Evolutionary conservation across 2,329 filamentous ascomycete species (phyloP).

Genomic region (Apiospora pterosperma): DNA sequence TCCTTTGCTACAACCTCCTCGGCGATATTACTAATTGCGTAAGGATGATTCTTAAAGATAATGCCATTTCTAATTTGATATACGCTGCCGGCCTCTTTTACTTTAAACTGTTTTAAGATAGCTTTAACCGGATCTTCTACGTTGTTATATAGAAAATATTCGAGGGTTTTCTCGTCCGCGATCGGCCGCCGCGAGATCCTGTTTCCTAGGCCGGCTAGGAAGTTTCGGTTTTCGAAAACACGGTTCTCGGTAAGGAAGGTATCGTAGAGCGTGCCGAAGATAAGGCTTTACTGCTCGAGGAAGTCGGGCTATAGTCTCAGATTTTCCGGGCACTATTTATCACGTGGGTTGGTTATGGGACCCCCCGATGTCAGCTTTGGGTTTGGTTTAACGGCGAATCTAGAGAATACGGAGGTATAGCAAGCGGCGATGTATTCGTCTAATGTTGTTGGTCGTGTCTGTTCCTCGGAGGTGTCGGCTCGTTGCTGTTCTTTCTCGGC

Average conservation of each 20-base stretch:
- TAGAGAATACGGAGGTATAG: too few relatives aligned
- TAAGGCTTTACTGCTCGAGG: slow-evolving; percentile 18
- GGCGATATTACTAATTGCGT: slow-evolving; percentile 21
- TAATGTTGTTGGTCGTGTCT: too few relatives aligned
- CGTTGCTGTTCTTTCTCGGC: too few relatives aligned
- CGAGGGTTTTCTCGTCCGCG: slow-evolving; percentile 25
- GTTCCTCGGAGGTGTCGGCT: too few relatives aligned
- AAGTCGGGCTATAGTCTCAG: slow-evolving; percentile 28
- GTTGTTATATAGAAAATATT: slow-evolving; percentile 24
- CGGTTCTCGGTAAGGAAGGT: slow-evolving; percentile 16
- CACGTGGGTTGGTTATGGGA: slow-evolving; percentile 24
- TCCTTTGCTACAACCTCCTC: slow-evolving; percentile 12
- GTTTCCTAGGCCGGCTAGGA: slow-evolving; percentile 19
- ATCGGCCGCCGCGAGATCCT: slow-evolving; percentile 15
- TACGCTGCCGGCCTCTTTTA: slow-evolving; percentile 11
- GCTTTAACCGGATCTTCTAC: slow-evolving; percentile 26
- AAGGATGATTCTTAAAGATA: slow-evolving; percentile 28
- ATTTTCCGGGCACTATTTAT: slow-evolving; percentile 25
- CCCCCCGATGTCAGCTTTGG: slow-evolving; percentile 20
- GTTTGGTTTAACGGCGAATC: slow-evolving; percentile 23
- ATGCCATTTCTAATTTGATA: slow-evolving; percentile 26
- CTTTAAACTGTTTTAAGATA: slow-evolving; percentile 26
- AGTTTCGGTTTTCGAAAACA: slow-evolving; percentile 21
- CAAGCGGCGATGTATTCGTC: too few relatives aligned
- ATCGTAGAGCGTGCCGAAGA: slow-evolving; percentile 18